phyloP scores from a whole-genome alignment of 2,329 filamentous ascomycete genomes.

The Neonectria sp. region DNA sequence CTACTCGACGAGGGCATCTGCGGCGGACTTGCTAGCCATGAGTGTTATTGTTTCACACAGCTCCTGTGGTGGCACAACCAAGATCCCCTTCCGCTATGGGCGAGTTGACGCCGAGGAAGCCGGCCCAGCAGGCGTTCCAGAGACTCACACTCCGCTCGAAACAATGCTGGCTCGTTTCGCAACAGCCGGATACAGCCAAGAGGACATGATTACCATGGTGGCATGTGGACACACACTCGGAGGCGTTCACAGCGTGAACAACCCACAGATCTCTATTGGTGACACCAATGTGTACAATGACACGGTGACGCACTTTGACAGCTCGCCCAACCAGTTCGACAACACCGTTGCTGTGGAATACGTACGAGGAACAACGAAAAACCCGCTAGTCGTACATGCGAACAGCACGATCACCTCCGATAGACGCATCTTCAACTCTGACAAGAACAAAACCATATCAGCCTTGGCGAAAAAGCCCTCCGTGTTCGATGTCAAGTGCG shows the following conservation, averaged over 20 bases:
- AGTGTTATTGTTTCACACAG: conserved; percentile 55
- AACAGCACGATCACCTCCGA: conserved; percentile 60
- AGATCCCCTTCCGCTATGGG: conserved; percentile 50
- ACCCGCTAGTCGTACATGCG: conserved; percentile 59
- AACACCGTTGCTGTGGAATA: conserved; percentile 61
- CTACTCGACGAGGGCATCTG: conserved; percentile 24
- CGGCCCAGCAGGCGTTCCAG: conserved; percentile 51
- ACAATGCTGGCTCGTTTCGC: conserved; percentile 47
- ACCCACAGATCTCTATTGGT: conserved; percentile 55
- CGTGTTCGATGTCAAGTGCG: conserved; percentile 55
- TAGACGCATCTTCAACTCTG: conserved; percentile 59
- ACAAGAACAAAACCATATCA: conserved; percentile 61
- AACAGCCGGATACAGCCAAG: conserved; percentile 50
- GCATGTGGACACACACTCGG: conserved; percentile 55
- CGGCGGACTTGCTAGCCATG: conserved; percentile 53
- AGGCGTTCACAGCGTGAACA: conserved; percentile 61
- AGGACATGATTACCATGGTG: conserved; percentile 55
- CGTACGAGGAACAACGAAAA: conserved; percentile 56
- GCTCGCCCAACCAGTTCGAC: conserved; percentile 59
- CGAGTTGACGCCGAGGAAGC: conserved; percentile 50
- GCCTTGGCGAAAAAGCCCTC: conserved; percentile 52
- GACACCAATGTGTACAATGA: conserved; percentile 36
- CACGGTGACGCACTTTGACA: conserved; percentile 53
- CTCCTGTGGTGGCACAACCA: conserved; percentile 52
- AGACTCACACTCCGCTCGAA: conserved; percentile 48